Evolutionary conservation across 768 basidiomycete genomes (phyloP).

Genomic region (Psilocybe tampanensis): DNA sequence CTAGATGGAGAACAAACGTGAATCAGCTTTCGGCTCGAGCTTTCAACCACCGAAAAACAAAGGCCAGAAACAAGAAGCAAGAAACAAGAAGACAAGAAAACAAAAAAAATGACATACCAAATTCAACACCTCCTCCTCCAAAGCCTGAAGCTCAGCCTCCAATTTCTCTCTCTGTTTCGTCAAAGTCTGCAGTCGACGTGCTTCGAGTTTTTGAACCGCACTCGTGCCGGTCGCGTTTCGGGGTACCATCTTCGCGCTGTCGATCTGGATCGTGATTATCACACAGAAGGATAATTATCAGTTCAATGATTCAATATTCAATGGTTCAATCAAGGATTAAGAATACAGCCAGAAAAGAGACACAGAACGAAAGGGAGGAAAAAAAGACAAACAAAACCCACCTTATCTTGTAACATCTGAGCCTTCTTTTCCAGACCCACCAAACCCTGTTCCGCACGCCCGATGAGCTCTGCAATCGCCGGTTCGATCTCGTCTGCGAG

Average conservation of each 20-base stretch:
- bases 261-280: too few relatives aligned
- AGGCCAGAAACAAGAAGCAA: too few relatives aligned
- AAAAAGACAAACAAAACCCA: too few relatives aligned
- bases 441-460: conserved; percentile 70
- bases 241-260: conserved; percentile 51
- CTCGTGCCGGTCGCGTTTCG: conserved; percentile 47
- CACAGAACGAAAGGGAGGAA: too few relatives aligned
- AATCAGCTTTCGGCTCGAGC: too few relatives aligned
- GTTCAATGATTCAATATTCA: too few relatives aligned
- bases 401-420: conserved; percentile 63
- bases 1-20: not conserved
- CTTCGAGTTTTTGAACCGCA: conserved; percentile 65
- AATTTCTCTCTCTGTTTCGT: conserved; percentile 67
- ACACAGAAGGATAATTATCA: too few relatives aligned
- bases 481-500: conserved; percentile 83
- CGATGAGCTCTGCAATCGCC: conserved; percentile 73
- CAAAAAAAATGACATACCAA: conserved; percentile 13
- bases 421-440: conserved; percentile 64
- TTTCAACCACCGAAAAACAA: too few relatives aligned
- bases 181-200: conserved; percentile 63
- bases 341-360: too few relatives aligned
- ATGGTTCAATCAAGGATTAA: too few relatives aligned
- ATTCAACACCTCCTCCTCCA: conserved; percentile 64
- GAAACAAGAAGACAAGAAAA: not conserved
- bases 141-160: conserved; percentile 58